Base-by-base conservation (phyloP, 305 asterid genomes). In the Petunia hybrid region DNA sequence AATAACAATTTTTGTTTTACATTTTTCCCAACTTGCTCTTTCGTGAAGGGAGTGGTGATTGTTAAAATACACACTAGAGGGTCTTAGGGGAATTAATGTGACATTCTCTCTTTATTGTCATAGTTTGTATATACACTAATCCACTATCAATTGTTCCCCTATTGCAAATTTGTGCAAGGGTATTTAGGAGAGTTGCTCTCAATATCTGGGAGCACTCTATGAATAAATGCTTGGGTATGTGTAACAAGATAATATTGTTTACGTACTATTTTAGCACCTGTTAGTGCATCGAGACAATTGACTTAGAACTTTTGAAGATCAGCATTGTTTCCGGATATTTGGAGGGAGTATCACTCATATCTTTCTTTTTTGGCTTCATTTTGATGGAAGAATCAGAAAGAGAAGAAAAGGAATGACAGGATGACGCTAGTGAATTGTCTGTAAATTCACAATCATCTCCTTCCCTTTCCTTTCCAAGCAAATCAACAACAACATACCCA, bases 321-420 rank as follows among this genome's bases (percentile, higher is more conserved):
- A 66, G 13, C 73, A 13, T 66, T 40, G 51, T 6, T 66, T 64
- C 70, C 70, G 38, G 35, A 38, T 2, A 41, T 12, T 64, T 43
- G 7, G 45, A 64, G 73, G 2, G 73, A 13, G 10, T 40, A 66
- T 66, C 14, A 39, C 13, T 6, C 31, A 14, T 66, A 66, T 10
- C 51, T 40, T 40, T 14, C 12, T 12, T 66, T 66, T 40, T 66
- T 13, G 51, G 41, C 73, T 66, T 66, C 73, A 66, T 40, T 48
- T 66, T 66, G 73, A 66, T 66, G 3, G 46, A 66, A 66, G 42
- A 66, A 14, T 66, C 73, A 40, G 73, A 66, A 66, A 66, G 51
- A 64, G 22, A 60, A 14, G 51, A 66, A 66, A 40, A 40, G 51
- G 36, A 48, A 4, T 1, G 36, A 13, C 46, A 64, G 39, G 12